These are phyloP conservation scores for Diatrype stigma DNA, from an alignment of 2,329 filamentous ascomycete species.

Conservation along the genomic window DNA sequence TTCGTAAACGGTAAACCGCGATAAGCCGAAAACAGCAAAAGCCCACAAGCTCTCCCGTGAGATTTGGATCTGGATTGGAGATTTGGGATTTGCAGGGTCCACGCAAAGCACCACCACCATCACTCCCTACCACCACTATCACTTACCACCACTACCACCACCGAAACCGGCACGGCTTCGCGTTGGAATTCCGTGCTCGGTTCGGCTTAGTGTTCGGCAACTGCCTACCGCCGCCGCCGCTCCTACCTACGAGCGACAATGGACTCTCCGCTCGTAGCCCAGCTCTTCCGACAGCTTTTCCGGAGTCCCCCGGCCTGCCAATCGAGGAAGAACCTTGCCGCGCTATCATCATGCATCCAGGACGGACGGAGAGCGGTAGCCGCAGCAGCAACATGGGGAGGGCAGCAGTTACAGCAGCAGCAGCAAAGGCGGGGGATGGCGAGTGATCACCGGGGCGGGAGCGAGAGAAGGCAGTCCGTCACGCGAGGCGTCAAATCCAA, in stretches of 20 bases:
- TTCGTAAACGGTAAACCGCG: conserved; percentile 8
- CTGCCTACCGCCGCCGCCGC: not conserved
- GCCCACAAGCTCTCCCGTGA: no score
- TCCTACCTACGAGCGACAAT: conserved; percentile 40
- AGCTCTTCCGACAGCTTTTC: conserved; percentile 82
- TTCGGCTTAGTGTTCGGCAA: no score
- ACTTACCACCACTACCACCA: no score
- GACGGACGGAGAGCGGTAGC: conserved; percentile 37
- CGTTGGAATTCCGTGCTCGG: no score
- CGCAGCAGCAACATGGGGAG: conserved; percentile 26
- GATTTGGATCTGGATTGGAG: no score
- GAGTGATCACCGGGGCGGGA: no score
- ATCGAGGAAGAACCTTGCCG: conserved; percentile 40
- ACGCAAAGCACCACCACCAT: conserved; percentile 8
- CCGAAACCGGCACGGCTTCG: no score
- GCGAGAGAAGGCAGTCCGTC: conserved; percentile 10
- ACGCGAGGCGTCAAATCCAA: conserved; percentile 21
- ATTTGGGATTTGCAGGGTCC: no score
- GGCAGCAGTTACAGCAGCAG: conserved; percentile 16
- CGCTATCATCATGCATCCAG: conserved; percentile 34
- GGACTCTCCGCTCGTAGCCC: conserved; percentile 76
- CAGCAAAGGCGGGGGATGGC: conserved; percentile 29
- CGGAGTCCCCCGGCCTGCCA: conserved; percentile 62
- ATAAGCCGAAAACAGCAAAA: conserved; percentile 16
- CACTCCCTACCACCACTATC: no score